A percentile compares a stretch with the other conserved stretches of the same genome.
These are phyloP conservation scores for Epichloe hybrida DNA, from an alignment of 2,329 filamentous ascomycete species.

Conservation along the genomic window DNA sequence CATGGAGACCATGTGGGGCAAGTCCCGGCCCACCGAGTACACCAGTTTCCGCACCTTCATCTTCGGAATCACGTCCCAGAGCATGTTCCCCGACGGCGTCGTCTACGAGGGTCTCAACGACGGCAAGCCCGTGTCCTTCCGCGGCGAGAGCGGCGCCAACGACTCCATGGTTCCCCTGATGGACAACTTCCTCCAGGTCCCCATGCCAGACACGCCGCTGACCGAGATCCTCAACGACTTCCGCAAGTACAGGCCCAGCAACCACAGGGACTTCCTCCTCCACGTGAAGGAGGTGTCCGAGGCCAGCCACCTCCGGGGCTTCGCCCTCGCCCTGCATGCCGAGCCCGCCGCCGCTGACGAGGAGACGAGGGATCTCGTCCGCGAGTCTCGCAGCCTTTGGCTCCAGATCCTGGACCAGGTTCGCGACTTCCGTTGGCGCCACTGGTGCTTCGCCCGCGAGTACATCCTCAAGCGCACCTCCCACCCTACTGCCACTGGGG, in stretches of 20 bases:
- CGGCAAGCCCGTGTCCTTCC: slow-evolving; percentile 59
- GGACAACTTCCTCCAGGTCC: slow-evolving; percentile 74
- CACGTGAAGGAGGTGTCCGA: slow-evolving; percentile 44
- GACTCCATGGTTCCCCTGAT: slow-evolving; percentile 87
- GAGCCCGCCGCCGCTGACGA: slow-evolving; percentile 12
- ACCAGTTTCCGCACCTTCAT: slow-evolving; percentile 91
- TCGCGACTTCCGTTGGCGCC: slow-evolving; percentile 68
- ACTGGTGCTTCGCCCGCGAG: slow-evolving; percentile 76
- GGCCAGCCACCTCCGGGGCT: slow-evolving; percentile 42
- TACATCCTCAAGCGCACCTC: slow-evolving; percentile 69
- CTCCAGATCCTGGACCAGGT: slow-evolving; percentile 58
- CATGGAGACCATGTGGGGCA: slow-evolving; percentile 88
- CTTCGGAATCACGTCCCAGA: slow-evolving; percentile 85
- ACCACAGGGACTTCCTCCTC: slow-evolving; percentile 74
- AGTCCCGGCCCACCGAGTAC: slow-evolving; percentile 73
- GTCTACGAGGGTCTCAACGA: slow-evolving; percentile 75
- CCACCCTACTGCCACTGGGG: slow-evolving; percentile 68
- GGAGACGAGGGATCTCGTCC: slow-evolving; percentile 28
- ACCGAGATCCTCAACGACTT: slow-evolving; percentile 84
- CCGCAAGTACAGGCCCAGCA: slow-evolving; percentile 74
- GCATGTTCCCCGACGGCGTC: slow-evolving; percentile 88
- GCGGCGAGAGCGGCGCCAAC: slow-evolving; percentile 86
- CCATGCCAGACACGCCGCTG: slow-evolving; percentile 80
- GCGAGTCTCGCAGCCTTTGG: slow-evolving; percentile 45
- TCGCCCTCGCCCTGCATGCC: slow-evolving; percentile 30